Evolutionary conservation across 2,329 filamentous ascomycete species (phyloP), one percentile per base, ranked within the genome.

Genomic region (Exserohilum rostratum): DNA sequence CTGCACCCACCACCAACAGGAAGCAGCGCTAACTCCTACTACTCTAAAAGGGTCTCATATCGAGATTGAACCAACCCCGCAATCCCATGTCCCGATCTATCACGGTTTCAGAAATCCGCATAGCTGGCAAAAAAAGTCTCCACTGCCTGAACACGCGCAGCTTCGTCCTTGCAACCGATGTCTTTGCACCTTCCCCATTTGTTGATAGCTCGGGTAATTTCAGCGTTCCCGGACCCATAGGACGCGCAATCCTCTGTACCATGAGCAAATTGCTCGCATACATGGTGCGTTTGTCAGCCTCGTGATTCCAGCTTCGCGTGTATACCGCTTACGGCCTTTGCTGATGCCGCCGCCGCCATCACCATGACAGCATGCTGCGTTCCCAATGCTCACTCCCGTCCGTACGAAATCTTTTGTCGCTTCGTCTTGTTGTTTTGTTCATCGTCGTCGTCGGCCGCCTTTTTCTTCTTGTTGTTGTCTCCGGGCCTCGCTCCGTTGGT

Each of bases 341-440:
- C n/a, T n/a, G n/a, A 43, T 40, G n/a, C 37, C 49, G 29, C 53
- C 34, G 17, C 37, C 9, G 31, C 25, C 17, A 37, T 29, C 40
- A 31, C 38, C 3, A 38, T 45, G 44, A 37, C 46, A 39, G 40
- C 42, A 46, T 43, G 47, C 31, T 25, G 43, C 20, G 27, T 30
- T 30, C 31, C 29, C 18, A 15, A 43, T 34, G 39, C 51, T 76
- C 71, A 79, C 46, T 81, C 79, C 48, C 79, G 66, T 17, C 76
- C 77, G 60, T 82, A 82, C n/a, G 76, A 78, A 46, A 82, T 81
- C 70, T 82, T 82, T 25, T 77, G 74, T 51, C 80, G 70, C 71
- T 82, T 82, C 3, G 74, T 68, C 64, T 80, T 80, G 25, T 67
- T 68, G 37, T 80, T 77, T 1, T 77, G 74, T 29, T 81, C 79